These are phyloP conservation scores for Syncephalastrum contaminatum DNA, from an alignment of 371 early-diverging fungal genomes.

Conservation along the genomic window DNA sequence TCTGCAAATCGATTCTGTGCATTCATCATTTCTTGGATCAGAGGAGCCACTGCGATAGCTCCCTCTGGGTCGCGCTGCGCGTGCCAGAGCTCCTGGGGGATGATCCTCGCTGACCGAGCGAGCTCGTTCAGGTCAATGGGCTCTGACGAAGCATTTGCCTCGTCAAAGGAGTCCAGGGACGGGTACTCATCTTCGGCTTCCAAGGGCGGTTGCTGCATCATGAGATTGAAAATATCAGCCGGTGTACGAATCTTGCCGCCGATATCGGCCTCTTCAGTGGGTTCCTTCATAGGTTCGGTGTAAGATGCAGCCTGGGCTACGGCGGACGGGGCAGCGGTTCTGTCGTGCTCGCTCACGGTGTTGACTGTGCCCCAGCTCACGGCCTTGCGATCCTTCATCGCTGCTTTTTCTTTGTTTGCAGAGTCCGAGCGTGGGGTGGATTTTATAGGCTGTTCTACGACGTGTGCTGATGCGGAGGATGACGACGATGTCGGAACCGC, in stretches of 20 bases:
- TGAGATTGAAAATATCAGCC: conserved; percentile 28
- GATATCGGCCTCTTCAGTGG: background rate
- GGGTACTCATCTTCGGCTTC: conserved; percentile 30
- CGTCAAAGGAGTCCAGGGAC: conserved; percentile 19
- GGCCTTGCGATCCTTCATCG: conserved; percentile 5
- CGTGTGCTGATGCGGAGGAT: too few relatives aligned
- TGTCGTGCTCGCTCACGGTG: conserved; percentile 38
- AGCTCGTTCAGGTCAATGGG: conserved; percentile 29
- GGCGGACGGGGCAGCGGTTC: conserved; percentile 25
- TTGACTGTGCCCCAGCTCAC: conserved; percentile 35
- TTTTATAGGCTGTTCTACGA: too few relatives aligned
- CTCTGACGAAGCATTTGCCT: conserved; percentile 1
- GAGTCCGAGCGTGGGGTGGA: background rate
- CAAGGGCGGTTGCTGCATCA: conserved; percentile 17
- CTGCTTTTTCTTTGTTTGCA: background rate
- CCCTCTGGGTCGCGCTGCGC: conserved; percentile 18
- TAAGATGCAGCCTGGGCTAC: conserved; percentile 21
- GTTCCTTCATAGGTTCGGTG: conserved; percentile 27
- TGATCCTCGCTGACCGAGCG: conserved; percentile 13
- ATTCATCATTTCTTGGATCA: conserved; percentile 1
- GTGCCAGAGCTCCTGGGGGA: conserved; percentile 24
- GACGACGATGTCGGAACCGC: too few relatives aligned
- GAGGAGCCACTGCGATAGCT: background rate
- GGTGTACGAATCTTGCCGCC: conserved; percentile 23
- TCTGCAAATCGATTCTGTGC: background rate